A percentile compares a stretch with the other conserved stretches of the same genome.
Conservation (phyloP, 2,329 filamentous ascomycete species). For the Rugonectria rugulosa region DNA sequence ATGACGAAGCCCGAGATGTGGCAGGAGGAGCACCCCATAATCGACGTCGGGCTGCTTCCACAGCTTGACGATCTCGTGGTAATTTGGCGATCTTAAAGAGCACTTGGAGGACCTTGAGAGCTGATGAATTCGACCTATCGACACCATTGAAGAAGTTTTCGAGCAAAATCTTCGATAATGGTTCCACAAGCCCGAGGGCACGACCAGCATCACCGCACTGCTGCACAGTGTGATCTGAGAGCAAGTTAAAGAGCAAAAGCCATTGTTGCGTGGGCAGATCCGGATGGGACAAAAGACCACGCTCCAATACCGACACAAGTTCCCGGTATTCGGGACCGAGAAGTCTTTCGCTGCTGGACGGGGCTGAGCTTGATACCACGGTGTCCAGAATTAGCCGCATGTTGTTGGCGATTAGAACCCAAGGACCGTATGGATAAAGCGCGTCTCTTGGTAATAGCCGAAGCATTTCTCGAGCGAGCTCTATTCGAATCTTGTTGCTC, state of each 20-base stretch:
- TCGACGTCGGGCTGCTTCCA: constrained; percentile 71
- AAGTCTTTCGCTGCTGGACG: constrained; percentile 48
- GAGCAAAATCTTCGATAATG: constrained; percentile 65
- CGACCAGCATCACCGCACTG: constrained; percentile 74
- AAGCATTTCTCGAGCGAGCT: constrained; percentile 60
- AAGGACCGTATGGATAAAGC: constrained; percentile 56
- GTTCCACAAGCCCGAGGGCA: constrained; percentile 73
- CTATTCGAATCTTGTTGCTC: constrained; percentile 51
- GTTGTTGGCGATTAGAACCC: constrained; percentile 59
- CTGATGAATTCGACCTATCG: constrained; percentile 32
- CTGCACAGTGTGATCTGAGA: constrained; percentile 63
- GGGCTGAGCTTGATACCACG: constrained; percentile 31
- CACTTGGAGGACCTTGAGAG: constrained; percentile 48
- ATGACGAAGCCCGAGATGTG: constrained; percentile 50
- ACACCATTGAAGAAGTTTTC: constrained; percentile 40
- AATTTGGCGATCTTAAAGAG: constrained; percentile 58
- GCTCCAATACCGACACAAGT: constrained; percentile 71
- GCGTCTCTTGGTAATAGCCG: constrained; percentile 56
- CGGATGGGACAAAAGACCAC: constrained; percentile 61
- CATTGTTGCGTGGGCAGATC: constrained; percentile 57
- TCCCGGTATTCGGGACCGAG: constrained; percentile 75
- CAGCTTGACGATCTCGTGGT: constrained; percentile 66
- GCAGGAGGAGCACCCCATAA: constrained; percentile 62
- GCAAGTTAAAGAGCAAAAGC: constrained; percentile 63
- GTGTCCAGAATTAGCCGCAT: constrained; percentile 53